These are phyloP conservation scores for Carex cristatella DNA, from an alignment of 176 grass and related monocot species.

Conservation along the genomic window DNA sequence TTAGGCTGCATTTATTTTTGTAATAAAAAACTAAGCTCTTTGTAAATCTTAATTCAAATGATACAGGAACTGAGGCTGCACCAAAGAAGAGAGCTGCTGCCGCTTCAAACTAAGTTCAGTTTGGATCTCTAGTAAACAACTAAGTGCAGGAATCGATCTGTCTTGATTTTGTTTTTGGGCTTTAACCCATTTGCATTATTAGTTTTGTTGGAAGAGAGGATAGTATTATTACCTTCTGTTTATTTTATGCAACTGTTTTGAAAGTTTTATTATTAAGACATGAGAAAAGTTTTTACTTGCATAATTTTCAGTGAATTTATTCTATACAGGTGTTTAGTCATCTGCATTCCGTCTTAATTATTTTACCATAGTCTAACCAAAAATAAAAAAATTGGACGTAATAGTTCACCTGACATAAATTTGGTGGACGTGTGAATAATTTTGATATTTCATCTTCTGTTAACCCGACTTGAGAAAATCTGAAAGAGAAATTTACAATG, in stretches of 20 bases:
- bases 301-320: not conserved
- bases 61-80: conserved; percentile 49
- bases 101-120: conserved; percentile 28
- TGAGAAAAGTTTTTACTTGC: not conserved
- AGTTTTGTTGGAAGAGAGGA: conserved; percentile 21
- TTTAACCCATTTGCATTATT: conserved; percentile 2
- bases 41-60: not conserved
- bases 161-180: conserved; percentile 32
- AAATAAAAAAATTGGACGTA: no score
- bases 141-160: not conserved
- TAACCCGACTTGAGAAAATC: no score
- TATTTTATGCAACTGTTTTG: conserved; percentile 26
- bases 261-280: conserved; percentile 18
- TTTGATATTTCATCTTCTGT: no score
- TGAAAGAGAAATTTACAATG: no score
- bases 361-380: no score
- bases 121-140: not conserved
- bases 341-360: not conserved
- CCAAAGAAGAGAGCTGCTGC: conserved; percentile 58
- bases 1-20: not conserved
- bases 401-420: no score
- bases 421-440: no score
- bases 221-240: conserved; percentile 23
- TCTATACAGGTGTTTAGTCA: not conserved
- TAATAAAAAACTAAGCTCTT: not conserved